phyloP scores from a whole-genome alignment of 2,329 filamentous ascomycete species.

The Zarea fungicola region DNA sequence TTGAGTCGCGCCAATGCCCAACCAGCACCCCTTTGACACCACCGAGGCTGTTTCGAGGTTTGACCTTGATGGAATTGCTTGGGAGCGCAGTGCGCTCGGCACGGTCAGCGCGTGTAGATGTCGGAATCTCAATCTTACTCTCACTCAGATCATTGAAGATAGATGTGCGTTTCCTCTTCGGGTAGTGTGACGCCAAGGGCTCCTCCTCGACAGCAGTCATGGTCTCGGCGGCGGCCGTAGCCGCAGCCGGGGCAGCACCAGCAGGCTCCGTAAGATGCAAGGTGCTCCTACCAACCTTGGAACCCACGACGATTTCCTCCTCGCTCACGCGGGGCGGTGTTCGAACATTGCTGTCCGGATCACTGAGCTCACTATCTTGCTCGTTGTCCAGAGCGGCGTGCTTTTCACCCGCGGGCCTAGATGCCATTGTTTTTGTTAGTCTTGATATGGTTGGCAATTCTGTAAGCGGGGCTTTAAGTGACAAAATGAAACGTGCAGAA shows the following conservation, averaged over 20 bases:
- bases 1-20: conserved; percentile 57
- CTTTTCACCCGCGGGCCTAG: conserved; percentile 18
- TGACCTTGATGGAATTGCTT: conserved; percentile 21
- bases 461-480: no score
- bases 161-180: conserved; percentile 52
- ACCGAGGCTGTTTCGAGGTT: conserved; percentile 24
- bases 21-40: conserved; percentile 45
- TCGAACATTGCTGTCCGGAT: conserved; percentile 29
- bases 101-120: conserved; percentile 25
- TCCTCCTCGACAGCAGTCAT: conserved; percentile 40
- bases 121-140: conserved; percentile 37
- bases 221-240: no score
- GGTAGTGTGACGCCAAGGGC: conserved; percentile 35
- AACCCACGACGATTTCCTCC: conserved; percentile 26
- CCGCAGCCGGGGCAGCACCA: no score
- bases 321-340: conserved; percentile 41
- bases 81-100: conserved; percentile 21
- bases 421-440: background rate
- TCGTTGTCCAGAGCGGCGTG: conserved; percentile 23
- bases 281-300: background rate
- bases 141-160: conserved; percentile 46
- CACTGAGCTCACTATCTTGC: conserved; percentile 39
- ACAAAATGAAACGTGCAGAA: no score
- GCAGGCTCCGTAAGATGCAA: no score
- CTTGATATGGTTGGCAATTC: no score